Evolutionary conservation across 2,329 filamentous ascomycete genomes (phyloP).

Genomic region (Chrysosporium queenslandicum): DNA sequence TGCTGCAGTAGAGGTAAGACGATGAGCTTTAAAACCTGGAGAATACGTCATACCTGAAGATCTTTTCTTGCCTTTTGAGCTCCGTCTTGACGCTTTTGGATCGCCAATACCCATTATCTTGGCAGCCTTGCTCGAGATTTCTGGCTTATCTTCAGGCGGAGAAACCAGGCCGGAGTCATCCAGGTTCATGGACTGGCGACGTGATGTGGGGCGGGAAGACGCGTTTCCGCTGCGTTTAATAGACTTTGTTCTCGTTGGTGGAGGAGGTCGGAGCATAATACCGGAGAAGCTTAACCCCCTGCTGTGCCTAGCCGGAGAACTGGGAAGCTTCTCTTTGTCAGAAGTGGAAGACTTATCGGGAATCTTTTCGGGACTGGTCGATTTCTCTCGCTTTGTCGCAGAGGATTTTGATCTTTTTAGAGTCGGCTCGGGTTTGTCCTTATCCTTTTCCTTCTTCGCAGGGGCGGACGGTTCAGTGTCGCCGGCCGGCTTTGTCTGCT

Average conservation of each 20-base stretch:
- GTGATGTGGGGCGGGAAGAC: conserved; percentile 47
- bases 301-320: conserved; percentile 45
- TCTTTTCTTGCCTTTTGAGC: conserved; percentile 19
- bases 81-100: conserved; percentile 39
- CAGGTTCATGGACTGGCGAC: conserved; percentile 59
- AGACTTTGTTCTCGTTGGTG: conserved; percentile 52
- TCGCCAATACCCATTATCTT: conserved; percentile 58
- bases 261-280: conserved; percentile 57
- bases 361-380: conserved; percentile 47
- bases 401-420: conserved; percentile 49
- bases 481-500: conserved; percentile 37
- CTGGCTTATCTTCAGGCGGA: conserved; percentile 57
- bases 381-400: conserved; percentile 47
- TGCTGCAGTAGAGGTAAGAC: conserved; percentile 14
- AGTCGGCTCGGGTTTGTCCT: conserved; percentile 35
- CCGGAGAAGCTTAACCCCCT: conserved; percentile 51
- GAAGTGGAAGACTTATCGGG: conserved; percentile 60
- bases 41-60: conserved; percentile 3
- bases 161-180: conserved; percentile 52
- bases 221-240: conserved; percentile 51
- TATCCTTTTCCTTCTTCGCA: conserved; percentile 34
- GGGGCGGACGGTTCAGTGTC: conserved; percentile 22
- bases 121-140: conserved; percentile 65
- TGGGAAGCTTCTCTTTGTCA: conserved; percentile 51
- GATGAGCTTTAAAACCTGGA: not conserved